phyloP scores from a whole-genome alignment of 495 filamentous ascomycete species.

The Cairneyella variabilis region DNA sequence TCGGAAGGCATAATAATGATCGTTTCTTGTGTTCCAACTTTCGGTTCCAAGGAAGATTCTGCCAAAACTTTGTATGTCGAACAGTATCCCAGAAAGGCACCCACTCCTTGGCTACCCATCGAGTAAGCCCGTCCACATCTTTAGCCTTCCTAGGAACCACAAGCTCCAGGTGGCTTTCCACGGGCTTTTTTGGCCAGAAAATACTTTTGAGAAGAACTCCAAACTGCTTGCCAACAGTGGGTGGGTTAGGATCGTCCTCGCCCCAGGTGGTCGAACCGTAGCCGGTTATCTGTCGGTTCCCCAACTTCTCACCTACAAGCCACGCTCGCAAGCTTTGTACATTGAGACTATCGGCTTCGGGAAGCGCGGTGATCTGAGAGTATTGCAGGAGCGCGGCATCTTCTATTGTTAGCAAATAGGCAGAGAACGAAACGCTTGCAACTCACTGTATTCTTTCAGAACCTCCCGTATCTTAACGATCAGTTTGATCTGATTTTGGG shows the following conservation, averaged over 20 bases:
- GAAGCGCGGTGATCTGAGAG: conserved; percentile 11
- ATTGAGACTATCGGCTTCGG: conserved; percentile 11
- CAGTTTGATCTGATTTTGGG: not conserved
- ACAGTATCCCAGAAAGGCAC: conserved; percentile 5
- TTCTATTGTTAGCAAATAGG: not conserved
- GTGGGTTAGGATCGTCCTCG: not conserved
- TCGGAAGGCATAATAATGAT: too few relatives aligned
- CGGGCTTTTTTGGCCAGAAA: not conserved
- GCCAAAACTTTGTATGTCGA: too few relatives aligned
- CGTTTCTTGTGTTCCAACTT: too few relatives aligned
- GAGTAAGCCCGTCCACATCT: conserved; percentile 11
- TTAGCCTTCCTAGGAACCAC: not conserved
- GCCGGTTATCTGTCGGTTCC: conserved; percentile 3
- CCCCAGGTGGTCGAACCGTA: conserved; percentile 15
- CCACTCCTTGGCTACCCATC: conserved; percentile 16
- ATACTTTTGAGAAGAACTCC: not conserved
- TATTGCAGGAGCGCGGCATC: conserved; percentile 20
- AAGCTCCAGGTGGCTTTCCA: not conserved
- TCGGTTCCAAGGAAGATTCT: too few relatives aligned
- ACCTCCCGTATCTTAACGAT: not conserved
- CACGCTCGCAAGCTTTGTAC: conserved; percentile 10
- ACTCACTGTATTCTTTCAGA: conserved; percentile 19
- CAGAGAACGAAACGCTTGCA: not conserved
- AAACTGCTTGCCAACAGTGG: not conserved
- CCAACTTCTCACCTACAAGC: not conserved